These are phyloP conservation scores for Coemansia sp. DNA, from an alignment of 371 early-diverging fungal species.

Conservation along the genomic window DNA sequence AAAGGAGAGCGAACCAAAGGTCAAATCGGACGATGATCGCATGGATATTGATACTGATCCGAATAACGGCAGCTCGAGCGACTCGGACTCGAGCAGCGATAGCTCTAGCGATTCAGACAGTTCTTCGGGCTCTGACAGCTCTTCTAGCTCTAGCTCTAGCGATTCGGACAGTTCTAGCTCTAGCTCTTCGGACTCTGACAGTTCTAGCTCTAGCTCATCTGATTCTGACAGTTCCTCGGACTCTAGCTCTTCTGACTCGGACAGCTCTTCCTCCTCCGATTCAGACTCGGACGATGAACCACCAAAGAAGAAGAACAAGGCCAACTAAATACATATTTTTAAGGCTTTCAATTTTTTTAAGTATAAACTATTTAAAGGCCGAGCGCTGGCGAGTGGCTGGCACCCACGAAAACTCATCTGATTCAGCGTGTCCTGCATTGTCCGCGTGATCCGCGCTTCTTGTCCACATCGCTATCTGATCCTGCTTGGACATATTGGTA, in stretches of 20 bases:
- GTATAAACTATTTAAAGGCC: neutral
- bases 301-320: conserved; percentile 22
- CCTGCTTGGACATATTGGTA: conserved; percentile 39
- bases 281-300: conserved; percentile 17
- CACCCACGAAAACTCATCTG: conserved; percentile 21
- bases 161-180: conserved; percentile 4
- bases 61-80: conserved; percentile 13
- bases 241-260: neutral
- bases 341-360: neutral
- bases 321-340: neutral
- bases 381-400: conserved; percentile 14
- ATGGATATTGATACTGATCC: neutral
- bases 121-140: neutral
- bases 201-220: conserved; percentile 6
- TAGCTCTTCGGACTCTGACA: conserved; percentile 3
- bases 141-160: neutral
- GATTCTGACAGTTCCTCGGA: neutral
- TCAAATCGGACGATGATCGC: neutral
- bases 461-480: conserved; percentile 37
- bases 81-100: conserved; percentile 10
- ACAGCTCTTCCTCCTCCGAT: conserved; percentile 4
- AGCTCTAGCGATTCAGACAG: conserved; percentile 5
- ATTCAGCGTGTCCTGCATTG: conserved; percentile 1
- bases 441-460: conserved; percentile 3
- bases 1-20: neutral